phyloP scores from a whole-genome alignment of 163 green algal genomes.

The Chloromonas sp. region DNA sequence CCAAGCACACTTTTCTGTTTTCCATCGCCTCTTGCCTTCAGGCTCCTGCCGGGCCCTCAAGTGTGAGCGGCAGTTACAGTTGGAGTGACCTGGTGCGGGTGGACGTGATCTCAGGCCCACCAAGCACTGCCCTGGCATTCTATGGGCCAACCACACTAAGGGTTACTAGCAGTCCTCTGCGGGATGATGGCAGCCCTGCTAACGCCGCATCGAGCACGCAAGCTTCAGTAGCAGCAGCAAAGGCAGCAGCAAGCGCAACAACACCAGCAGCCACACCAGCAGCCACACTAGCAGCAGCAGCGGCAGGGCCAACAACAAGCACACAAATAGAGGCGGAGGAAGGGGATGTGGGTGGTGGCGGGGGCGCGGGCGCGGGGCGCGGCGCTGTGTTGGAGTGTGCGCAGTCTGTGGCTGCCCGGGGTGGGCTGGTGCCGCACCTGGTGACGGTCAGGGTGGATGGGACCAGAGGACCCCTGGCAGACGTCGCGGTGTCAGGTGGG shows the following conservation, averaged over 20 bases:
- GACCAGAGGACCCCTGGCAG: constrained; percentile 34
- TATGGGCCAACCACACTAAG: constrained; percentile 56
- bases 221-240: background rate
- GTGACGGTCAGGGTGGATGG: constrained; percentile 20
- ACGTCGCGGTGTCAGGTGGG: constrained; percentile 73
- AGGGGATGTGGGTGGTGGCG: background rate
- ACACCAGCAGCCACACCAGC: constrained; percentile 6
- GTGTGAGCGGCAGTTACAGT: constrained; percentile 45
- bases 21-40: too few species aligned
- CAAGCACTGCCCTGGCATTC: constrained; percentile 59
- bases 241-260: constrained; percentile 10
- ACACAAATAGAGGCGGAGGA: background rate
- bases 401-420: constrained; percentile 34
- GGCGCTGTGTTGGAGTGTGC: constrained; percentile 19
- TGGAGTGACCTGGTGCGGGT: constrained; percentile 78
- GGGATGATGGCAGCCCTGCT: background rate
- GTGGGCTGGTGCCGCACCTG: constrained; percentile 40
- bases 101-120: constrained; percentile 67
- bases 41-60: background rate
- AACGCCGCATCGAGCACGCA: background rate
- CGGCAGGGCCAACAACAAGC: background rate
- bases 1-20: too few species aligned
- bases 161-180: constrained; percentile 39
- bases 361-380: background rate
- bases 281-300: constrained; percentile 13